Base-by-base conservation (phyloP, 2,329 filamentous ascomycete species). In the Diaporthe sp. region DNA sequence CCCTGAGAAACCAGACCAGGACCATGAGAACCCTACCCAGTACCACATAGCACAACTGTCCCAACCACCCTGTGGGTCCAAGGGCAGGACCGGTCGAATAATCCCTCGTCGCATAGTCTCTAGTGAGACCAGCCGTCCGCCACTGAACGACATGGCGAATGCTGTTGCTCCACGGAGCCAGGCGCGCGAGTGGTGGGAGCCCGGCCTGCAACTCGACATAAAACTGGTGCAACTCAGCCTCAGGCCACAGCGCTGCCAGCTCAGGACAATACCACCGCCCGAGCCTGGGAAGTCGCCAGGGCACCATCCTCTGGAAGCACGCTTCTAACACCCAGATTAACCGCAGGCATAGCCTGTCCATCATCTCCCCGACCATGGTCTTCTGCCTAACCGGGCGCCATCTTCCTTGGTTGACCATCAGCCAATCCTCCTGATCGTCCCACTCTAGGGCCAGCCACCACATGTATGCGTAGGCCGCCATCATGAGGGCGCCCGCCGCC, bases 371-470 rank as follows among this genome's bases (percentile, higher is more conserved):
- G 55, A 1, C 0, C 15, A 34, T 57, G 2, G 9, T 25, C 28
- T 31, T 15, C 51, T 17, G 25, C 13, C n/a, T 15, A 13, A 10
- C 5, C 8, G 1, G 51, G 28, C 5, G 28, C 17, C 28, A 1
- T 57, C 55, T 6, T 8, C 6, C 0, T 9, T 7, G 25, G 17
- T 34, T 3, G 1, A 1, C 2, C 10, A 22, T 6, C 28, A 31
- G 13, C 17, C 0, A 6, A 17, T 3, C 2, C 28, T 5, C 15
- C 7, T 34, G 1, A 3, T 9, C 25, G 15, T 34, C 25, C 28
- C 55, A 57, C 3, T 12, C 28, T 15, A 13, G 2, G 3, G 17
- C 53, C 44, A 8, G 10, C 17, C 19, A 6, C 4, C 13, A 57
- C 13, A 1, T 6, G 9, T 22, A 8, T 34, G 19, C 55, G 15